Percentiles rank a stretch among this genome's conserved stretches.
phyloP scores from a whole-genome alignment of 257 asterid genomes.

The Osmanthus fragrans region DNA sequence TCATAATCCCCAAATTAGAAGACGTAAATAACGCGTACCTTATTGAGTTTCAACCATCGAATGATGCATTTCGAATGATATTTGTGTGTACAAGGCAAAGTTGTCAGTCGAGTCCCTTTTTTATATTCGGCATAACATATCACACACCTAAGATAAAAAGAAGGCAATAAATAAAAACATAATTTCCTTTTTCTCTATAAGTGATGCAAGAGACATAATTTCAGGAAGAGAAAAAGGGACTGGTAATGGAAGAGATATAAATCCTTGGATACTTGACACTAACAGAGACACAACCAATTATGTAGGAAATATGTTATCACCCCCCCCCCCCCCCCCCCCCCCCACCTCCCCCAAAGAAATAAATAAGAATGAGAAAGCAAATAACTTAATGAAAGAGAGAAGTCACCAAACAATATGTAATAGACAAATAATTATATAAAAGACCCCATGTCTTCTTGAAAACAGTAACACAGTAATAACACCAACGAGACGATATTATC shows the following conservation, averaged over 20 bases:
- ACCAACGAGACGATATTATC: background rate
- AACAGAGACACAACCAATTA: background rate
- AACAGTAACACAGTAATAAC: background rate
- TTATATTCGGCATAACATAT: conserved; percentile 69
- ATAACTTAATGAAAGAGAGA: too few relatives aligned
- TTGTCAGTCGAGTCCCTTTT: conserved; percentile 56
- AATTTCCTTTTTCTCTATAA: background rate
- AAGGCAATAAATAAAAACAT: background rate
- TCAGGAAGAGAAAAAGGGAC: background rate
- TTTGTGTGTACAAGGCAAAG: conserved; percentile 85
- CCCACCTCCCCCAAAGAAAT: too few relatives aligned
- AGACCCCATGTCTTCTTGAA: background rate
- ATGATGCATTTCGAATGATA: conserved; percentile 76
- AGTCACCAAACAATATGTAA: background rate
- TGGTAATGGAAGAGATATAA: background rate
- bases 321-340: too few relatives aligned
- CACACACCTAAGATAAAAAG: conserved; percentile 61
- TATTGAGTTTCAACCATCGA: conserved; percentile 69
- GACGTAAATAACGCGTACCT: conserved; percentile 40
- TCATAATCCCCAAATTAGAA: background rate
- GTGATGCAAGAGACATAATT: background rate
- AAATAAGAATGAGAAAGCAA: too few relatives aligned
- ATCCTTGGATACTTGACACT: background rate
- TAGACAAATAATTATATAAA: background rate
- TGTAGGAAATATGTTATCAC: background rate